Evolutionary conservation across 208 protist species (phyloP).

Genomic region (Borovskyia barvae): DNA sequence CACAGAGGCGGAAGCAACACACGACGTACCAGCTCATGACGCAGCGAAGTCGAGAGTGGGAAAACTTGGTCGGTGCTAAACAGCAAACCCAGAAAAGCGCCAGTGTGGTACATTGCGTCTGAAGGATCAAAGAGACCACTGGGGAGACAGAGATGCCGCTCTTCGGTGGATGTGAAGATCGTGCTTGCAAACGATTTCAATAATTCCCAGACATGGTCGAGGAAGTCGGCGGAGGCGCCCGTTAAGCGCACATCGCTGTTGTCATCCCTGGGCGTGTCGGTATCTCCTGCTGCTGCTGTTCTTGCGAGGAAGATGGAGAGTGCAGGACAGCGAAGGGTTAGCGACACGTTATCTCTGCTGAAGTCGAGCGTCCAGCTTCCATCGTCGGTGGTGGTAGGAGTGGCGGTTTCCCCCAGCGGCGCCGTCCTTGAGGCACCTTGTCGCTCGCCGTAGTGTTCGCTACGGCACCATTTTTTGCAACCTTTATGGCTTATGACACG

Average conservation of each 20-base stretch:
- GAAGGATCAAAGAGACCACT: neutral
- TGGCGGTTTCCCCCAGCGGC: neutral
- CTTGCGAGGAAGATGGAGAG: slow-evolving; percentile 3
- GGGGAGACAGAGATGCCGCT: too few species aligned
- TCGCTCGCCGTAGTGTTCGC: too few species aligned
- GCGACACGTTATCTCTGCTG: neutral
- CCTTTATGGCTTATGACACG: too few species aligned
- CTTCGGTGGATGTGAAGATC: too few species aligned
- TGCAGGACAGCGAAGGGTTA: slow-evolving; percentile 3
- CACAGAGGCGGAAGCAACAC: slow-evolving; percentile 22
- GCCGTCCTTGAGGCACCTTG: too few species aligned
- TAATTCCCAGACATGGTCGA: slow-evolving; percentile 27
- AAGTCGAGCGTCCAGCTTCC: slow-evolving; percentile 7
- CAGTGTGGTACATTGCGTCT: neutral
- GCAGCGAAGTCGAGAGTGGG: slow-evolving; percentile 1
- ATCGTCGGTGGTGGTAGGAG: neutral
- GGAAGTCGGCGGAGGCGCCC: slow-evolving; percentile 9
- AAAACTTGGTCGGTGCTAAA: neutral
- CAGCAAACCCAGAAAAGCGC: neutral
- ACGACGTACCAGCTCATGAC: slow-evolving; percentile 11
- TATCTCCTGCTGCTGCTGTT: neutral
- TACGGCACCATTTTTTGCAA: too few species aligned
- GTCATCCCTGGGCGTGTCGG: neutral
- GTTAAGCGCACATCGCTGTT: neutral
- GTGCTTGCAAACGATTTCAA: too few species aligned